Conservation (phyloP, 495 filamentous ascomycete genomes). For the Hypomontagnella monticulosa region DNA sequence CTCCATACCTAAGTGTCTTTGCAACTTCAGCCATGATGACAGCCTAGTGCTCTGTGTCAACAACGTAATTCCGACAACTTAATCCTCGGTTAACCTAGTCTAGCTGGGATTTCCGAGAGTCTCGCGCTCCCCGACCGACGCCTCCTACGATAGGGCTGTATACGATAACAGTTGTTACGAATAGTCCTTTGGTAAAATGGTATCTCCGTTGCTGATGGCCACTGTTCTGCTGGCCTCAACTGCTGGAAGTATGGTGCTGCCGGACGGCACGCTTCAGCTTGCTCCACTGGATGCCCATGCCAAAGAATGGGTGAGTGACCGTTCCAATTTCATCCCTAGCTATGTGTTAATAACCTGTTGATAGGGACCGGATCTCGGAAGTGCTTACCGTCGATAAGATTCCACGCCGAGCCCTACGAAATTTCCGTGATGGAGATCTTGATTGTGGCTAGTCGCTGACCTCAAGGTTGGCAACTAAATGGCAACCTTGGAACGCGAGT, state of each 20-base stretch:
- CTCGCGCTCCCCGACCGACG: background rate
- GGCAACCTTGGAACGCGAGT: too few species aligned
- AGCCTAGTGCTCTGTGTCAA: background rate
- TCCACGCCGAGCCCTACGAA: background rate
- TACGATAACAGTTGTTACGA: background rate
- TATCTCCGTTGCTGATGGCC: constrained; percentile 15
- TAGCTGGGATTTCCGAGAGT: background rate
- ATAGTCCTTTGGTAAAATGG: constrained; percentile 15
- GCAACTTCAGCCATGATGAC: background rate
- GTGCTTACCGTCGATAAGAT: constrained; percentile 26
- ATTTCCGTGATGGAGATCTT: background rate
- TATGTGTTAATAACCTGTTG: background rate
- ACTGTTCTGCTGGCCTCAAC: constrained; percentile 22
- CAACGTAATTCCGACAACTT: background rate
- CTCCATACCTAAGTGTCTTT: too few species aligned
- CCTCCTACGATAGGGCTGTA: background rate
- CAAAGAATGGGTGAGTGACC: constrained; percentile 23
- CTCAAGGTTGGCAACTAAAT: background rate
- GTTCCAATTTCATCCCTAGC: fast-evolving
- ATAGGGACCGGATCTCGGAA: constrained; percentile 28
- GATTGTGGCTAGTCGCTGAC: background rate
- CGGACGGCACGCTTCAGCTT: constrained; percentile 24
- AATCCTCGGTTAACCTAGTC: background rate
- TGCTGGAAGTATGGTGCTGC: constrained; percentile 19
- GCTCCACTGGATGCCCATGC: constrained; percentile 34